These are phyloP conservation scores for Boletus fagicola DNA, from an alignment of 768 basidiomycete species.

Conservation along the genomic window DNA sequence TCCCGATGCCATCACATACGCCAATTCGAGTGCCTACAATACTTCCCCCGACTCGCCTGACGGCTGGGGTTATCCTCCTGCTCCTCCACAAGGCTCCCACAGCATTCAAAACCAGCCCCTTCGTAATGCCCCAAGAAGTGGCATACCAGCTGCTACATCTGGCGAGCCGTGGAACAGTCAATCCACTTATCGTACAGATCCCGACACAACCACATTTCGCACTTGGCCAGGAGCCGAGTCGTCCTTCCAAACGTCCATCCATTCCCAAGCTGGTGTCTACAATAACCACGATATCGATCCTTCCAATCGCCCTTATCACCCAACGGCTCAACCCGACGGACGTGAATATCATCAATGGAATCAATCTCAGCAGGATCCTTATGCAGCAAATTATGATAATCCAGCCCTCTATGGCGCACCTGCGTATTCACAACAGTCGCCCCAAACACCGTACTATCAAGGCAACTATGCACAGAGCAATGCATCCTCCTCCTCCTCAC, in stretches of 20 bases:
- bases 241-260: slow-evolving; percentile 35
- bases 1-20: slow-evolving; percentile 42
- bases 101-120: slow-evolving; percentile 49
- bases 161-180: slow-evolving; percentile 27
- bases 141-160: slow-evolving; percentile 16
- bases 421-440: slow-evolving; percentile 28
- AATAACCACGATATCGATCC: slow-evolving; percentile 39
- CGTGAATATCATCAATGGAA: slow-evolving; percentile 36
- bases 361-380: slow-evolving; percentile 26
- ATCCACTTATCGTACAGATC: slow-evolving; percentile 27
- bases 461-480: slow-evolving; percentile 24
- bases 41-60: slow-evolving; percentile 45
- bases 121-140: slow-evolving; percentile 34
- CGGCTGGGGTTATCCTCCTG: slow-evolving; percentile 53
- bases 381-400: slow-evolving; percentile 27
- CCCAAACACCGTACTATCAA: slow-evolving; percentile 34
- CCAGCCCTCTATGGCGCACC: slow-evolving; percentile 24
- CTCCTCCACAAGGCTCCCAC: slow-evolving; percentile 34
- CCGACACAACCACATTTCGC: slow-evolving; percentile 43
- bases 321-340: slow-evolving; percentile 38
- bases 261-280: slow-evolving; percentile 25
- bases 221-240: slow-evolving; percentile 46
- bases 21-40: slow-evolving; percentile 42
- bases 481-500: slow-evolving; percentile 27
- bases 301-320: slow-evolving; percentile 34